phyloP scores from a whole-genome alignment of 352 stramenopile species.

The Pythium sp. region DNA sequence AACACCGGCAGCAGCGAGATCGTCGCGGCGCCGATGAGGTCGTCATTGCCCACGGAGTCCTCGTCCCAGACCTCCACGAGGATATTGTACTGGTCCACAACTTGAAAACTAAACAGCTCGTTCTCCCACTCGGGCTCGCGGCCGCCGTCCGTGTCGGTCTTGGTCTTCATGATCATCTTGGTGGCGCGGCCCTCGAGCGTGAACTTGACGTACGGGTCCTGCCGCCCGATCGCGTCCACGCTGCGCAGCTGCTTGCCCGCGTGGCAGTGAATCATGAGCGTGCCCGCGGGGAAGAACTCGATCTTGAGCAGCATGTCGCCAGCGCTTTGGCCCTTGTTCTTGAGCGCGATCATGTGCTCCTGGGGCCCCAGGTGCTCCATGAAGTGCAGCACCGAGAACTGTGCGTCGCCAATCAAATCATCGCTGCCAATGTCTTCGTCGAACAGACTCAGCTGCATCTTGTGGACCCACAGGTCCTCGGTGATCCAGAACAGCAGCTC shows the following conservation, averaged over 20 bases:
- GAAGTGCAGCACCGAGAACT: constrained; percentile 72
- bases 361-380: constrained; percentile 49
- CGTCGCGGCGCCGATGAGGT: constrained; percentile 82
- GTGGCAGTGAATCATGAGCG: constrained; percentile 56
- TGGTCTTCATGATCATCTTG: constrained; percentile 79
- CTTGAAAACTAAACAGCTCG: constrained; percentile 79
- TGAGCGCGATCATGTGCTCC: constrained; percentile 58
- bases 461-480: constrained; percentile 85
- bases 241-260: constrained; percentile 63
- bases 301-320: constrained; percentile 78
- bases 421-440: constrained; percentile 90
- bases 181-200: constrained; percentile 68
- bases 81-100: constrained; percentile 93
- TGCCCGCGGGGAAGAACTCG: constrained; percentile 80
- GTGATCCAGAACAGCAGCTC: constrained; percentile 91
- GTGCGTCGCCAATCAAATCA: constrained; percentile 82
- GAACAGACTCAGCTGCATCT: constrained; percentile 72
- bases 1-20: constrained; percentile 91
- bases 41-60: constrained; percentile 87
- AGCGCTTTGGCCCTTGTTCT: constrained; percentile 59
- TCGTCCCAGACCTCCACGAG: constrained; percentile 90
- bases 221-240: constrained; percentile 67
- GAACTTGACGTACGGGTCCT: constrained; percentile 82
- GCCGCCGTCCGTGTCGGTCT: constrained; percentile 85
- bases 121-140: constrained; percentile 83